Evolutionary conservation across 345 rosid genomes (phyloP), one percentile per base, ranked within the genome.

Genomic region (Diplotaxis tenuifolia): DNA sequence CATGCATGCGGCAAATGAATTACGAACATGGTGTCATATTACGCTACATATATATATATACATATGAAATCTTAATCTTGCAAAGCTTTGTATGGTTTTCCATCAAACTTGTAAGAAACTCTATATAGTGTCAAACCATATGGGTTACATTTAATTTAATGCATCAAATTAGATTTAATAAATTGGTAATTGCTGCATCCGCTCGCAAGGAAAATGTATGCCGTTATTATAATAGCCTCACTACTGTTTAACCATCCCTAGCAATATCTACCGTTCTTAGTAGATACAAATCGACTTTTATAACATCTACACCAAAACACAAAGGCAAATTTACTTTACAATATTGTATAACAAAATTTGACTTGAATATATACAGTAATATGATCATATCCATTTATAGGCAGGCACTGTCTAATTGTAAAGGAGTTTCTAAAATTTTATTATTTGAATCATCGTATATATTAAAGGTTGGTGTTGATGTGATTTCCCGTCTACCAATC

Each of bases 111-210:
- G 28, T 25, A 25, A 25, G n/a, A n/a, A 25, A 25, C 28, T 25
- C 28, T 25, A 25, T 25, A 25, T 25, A 5, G 28, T 5, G 28
- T 25, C 28, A 25, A 25, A 25, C 28, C 28, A 25, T 25, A 25
- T 25, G 28, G 28, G 4, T 25, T 25, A 25, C 28, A 25, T 25
- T 25, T 25, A 25, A 25, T 25, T 25, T 25, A 25, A 25, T 25
- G 28, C 28, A 25, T 25, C 28, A 25, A 25, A 25, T 25, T 25
- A 25, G 28, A n/a, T 25, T 25, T 25, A 25, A 10, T 10, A 36
- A 91, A 88, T 4, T 12, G 49, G 49, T 12, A 65, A 84, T 73
- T 78, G 89, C 67, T 81, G 81, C 90, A 38, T 58, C 84, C 82
- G 74, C 72, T 69, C 66, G 5, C 2, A 19, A 3, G 27, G 4